These are phyloP conservation scores for Eurotiales sp. DNA, from an alignment of 2,329 filamentous ascomycete genomes.

Conservation along the genomic window DNA sequence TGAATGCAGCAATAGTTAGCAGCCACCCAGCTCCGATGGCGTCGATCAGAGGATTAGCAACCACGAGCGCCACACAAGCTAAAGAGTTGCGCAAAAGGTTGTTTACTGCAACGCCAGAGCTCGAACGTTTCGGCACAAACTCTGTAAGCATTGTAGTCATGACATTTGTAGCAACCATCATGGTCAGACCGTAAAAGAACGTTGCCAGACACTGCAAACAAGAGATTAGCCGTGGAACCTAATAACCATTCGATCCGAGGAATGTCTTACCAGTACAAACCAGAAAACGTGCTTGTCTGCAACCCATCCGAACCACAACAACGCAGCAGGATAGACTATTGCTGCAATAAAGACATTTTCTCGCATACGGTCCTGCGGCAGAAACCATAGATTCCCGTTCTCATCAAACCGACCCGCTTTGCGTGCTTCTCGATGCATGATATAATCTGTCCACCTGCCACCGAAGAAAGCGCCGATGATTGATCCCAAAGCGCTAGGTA, in stretches of 20 bases:
- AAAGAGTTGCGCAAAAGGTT: slow-evolving; percentile 79
- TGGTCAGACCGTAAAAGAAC: slow-evolving; percentile 72
- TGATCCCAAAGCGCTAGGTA: slow-evolving; percentile 71
- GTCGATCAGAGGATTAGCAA: slow-evolving; percentile 66
- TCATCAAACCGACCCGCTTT: slow-evolving; percentile 66
- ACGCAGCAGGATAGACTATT: slow-evolving; percentile 62
- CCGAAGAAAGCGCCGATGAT: slow-evolving; percentile 64
- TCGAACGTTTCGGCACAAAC: slow-evolving; percentile 69
- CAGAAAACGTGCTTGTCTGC: slow-evolving; percentile 60
- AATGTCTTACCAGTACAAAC: slow-evolving; percentile 49
- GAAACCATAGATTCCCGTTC: slow-evolving; percentile 62
- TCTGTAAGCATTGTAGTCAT: slow-evolving; percentile 80
- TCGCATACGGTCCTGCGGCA: slow-evolving; percentile 75
- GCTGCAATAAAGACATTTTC: slow-evolving; percentile 78
- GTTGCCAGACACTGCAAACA: slow-evolving; percentile 50
- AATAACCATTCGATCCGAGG: neutral
- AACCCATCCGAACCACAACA: slow-evolving; percentile 77
- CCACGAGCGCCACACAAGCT: slow-evolving; percentile 64
- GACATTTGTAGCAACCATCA: slow-evolving; percentile 72
- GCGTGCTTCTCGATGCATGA: slow-evolving; percentile 76
- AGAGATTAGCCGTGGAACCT: neutral
- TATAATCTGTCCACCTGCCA: slow-evolving; percentile 72
- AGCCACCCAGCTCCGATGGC: slow-evolving; percentile 73
- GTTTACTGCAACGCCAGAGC: slow-evolving; percentile 71
- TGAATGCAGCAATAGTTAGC: slow-evolving; percentile 52